A percentile compares a stretch with the other conserved stretches of the same genome.
Evolutionary conservation across 129 eudicot species (phyloP).

Genomic region (Scalesia atractyloides): DNA sequence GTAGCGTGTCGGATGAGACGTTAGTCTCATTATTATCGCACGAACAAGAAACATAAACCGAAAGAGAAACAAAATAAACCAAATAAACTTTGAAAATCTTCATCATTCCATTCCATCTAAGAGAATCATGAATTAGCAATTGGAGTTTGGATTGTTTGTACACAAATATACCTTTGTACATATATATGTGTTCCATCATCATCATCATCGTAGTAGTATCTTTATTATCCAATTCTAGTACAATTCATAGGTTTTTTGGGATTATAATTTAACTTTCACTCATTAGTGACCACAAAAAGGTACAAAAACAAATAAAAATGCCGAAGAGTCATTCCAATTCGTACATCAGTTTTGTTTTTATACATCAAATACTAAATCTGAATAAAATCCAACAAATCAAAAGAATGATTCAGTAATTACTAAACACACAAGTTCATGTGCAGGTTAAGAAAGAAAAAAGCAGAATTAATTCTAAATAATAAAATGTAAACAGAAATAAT

Average conservation of each 20-base stretch:
- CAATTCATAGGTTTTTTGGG: background rate
- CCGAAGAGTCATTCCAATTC: conserved; percentile 1
- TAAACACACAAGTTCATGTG: conserved; percentile 27
- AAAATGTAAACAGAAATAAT: conserved; percentile 6
- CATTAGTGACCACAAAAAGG: background rate
- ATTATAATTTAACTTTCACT: background rate
- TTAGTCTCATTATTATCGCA: conserved; percentile 6
- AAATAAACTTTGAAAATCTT: background rate
- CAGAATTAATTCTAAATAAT: background rate
- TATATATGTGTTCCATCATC: too few relatives aligned
- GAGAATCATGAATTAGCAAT: too few relatives aligned
- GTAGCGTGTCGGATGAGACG: conserved; percentile 15
- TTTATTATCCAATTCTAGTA: background rate
- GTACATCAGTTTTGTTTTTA: conserved; percentile 3
- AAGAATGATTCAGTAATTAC: conserved; percentile 24
- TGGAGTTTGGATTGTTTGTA: too few relatives aligned
- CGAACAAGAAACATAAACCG: background rate
- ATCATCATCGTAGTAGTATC: background rate
- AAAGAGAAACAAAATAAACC: background rate
- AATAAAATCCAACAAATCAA: conserved; percentile 4
- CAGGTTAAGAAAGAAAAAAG: background rate
- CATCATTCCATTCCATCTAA: too few relatives aligned
- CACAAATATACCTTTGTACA: too few relatives aligned
- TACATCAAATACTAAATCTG: background rate
- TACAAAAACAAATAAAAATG: background rate